phyloP scores from a whole-genome alignment of 441 rosid species.

The Mallotus japonicus region DNA sequence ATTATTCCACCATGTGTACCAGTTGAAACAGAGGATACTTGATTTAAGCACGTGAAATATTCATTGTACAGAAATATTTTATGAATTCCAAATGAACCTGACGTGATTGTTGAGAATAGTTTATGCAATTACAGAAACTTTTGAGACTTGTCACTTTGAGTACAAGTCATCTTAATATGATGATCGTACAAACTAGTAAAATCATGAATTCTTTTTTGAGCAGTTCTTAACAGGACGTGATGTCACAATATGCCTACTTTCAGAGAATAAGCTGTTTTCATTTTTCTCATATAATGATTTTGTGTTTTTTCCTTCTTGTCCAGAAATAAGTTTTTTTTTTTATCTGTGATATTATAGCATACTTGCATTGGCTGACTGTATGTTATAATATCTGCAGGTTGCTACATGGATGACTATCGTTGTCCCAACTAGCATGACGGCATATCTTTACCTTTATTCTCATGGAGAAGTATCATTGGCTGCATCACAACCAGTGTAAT shows the following conservation, averaged over 20 bases:
- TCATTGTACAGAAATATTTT: background rate
- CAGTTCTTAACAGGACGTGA: background rate
- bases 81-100: background rate
- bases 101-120: background rate
- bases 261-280: background rate
- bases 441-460: conserved; percentile 90
- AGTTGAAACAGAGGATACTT: background rate
- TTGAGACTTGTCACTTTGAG: background rate
- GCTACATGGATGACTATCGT: conserved; percentile 93
- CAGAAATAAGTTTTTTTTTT: background rate
- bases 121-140: background rate
- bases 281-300: background rate
- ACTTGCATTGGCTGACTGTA: conserved; percentile 8
- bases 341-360: background rate
- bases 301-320: conserved; percentile 4
- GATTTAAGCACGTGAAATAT: background rate
- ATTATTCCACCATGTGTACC: background rate
- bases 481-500: conserved; percentile 99
- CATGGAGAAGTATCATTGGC: conserved; percentile 94
- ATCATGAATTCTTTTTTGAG: background rate
- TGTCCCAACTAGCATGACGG: conserved; percentile 90
- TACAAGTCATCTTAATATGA: no score
- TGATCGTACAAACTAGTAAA: background rate
- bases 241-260: background rate
- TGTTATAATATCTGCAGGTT: conserved; percentile 51